Conservation (phyloP, 805 yeast genomes). For the Ogataea pini region DNA sequence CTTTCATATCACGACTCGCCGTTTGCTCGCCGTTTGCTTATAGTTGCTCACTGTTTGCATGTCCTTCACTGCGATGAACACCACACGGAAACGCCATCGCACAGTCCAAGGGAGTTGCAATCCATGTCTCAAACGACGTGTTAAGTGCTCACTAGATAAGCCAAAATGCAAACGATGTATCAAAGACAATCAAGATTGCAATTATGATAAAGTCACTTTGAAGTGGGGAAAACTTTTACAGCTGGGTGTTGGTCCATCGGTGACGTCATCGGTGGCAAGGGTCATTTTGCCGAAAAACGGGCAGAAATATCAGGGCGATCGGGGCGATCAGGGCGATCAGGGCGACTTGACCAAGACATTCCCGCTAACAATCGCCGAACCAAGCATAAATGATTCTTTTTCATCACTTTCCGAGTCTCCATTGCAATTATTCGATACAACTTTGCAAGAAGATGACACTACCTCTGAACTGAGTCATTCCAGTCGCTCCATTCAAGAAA, state of each 20-base stretch:
- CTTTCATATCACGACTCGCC: no score
- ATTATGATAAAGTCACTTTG: conserved; percentile 43
- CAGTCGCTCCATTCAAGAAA: no score
- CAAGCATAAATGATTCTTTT: no score
- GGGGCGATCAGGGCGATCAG: no score
- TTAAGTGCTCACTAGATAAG: conserved; percentile 46
- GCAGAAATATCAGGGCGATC: no score
- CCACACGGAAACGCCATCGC: conserved; percentile 24
- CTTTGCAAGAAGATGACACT: no score
- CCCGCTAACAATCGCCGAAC: no score
- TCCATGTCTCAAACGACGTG: conserved; percentile 48
- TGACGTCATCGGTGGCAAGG: neutral
- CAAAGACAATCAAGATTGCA: conserved; percentile 41
- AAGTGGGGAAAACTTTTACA: conserved; percentile 46
- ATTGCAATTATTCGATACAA: no score
- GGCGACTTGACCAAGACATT: neutral
- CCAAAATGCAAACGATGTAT: conserved; percentile 45
- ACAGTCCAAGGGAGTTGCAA: conserved; percentile 40
- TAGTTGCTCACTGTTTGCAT: no score
- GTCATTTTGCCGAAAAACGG: neutral
- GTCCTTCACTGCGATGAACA: neutral
- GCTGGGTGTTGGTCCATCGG: neutral
- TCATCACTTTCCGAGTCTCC: no score
- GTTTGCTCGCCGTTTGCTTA: no score
- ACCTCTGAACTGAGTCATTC: no score